Base-by-base conservation (phyloP, 2,329 filamentous ascomycete species). In the Leptographium radiaticola region DNA sequence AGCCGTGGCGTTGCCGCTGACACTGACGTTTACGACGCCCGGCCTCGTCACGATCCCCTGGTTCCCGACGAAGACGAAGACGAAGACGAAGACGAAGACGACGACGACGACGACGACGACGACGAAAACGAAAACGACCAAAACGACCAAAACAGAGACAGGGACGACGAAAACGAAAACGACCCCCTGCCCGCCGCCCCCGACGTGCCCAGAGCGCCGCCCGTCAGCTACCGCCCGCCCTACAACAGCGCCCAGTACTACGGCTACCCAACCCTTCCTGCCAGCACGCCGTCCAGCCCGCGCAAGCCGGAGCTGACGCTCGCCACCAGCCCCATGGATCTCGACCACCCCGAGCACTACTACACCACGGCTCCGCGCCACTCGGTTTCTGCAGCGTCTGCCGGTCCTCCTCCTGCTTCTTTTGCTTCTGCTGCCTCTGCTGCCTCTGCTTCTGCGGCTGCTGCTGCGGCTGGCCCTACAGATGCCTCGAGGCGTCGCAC, bases 191-290 rank as follows among this genome's bases (percentile, higher is more conserved):
- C 79, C 18, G 70, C 72, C 50, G 80, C 77, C 38, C 79, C 83
- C 58, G 83, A 86, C 59, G 77, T 75, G 33, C 79, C 83, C 53
- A 74, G 73, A 61, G 75, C 71, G 10, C 79, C 79, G 42, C 80
- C 83, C 6, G 62, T 74, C 39, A 80, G 76, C 63, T 82, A 80
- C 65, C 75, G 70, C 57, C 70, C 74, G 38, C 73, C 76, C 10
- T 69, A 73, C 59, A 47, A 42, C 48, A 36, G 43, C 18, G 40
- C 18, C 18, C 60, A 61, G 18, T 60, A 65, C 7, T 64, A 66
- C 52, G 63, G 61, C 30, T 57, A 57, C 31, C 53, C 58, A 11
- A 51, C 54, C 15, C 16, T 50, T 7, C 20, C 49, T 2, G n/a
- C 51, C 49, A 51, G 12, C 36, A 40, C 53, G 20, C 38, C 53